Percentiles rank a stretch among this genome's conserved stretches.
Evolutionary conservation across 495 filamentous ascomycete genomes (phyloP).

Genomic region (Cetradonia linearis): DNA sequence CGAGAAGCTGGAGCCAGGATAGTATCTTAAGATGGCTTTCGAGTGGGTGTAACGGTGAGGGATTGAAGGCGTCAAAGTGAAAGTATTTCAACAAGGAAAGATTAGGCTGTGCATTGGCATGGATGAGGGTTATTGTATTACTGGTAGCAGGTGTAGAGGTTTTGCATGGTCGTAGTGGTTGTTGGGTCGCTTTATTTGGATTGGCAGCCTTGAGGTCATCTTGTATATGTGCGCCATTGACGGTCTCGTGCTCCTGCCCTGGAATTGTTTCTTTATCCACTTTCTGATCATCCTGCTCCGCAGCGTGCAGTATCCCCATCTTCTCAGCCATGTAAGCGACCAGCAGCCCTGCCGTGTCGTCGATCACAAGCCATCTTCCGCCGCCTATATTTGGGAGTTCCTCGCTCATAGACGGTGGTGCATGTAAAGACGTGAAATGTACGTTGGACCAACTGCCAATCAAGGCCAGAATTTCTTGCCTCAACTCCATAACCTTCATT

Average conservation of each 20-base stretch:
- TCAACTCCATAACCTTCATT: constrained; percentile 71
- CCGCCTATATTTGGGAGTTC: constrained; percentile 28
- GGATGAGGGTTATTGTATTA: constrained; percentile 82
- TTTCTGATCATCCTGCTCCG: constrained; percentile 33
- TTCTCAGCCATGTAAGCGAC: constrained; percentile 83
- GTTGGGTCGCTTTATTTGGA: not conserved
- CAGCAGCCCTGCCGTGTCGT: constrained; percentile 80
- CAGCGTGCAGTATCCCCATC: constrained; percentile 68
- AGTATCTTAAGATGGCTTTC: constrained; percentile 68
- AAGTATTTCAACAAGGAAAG: constrained; percentile 80
- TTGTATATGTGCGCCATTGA: constrained; percentile 1
- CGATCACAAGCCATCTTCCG: constrained; percentile 79
- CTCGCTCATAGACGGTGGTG: not conserved
- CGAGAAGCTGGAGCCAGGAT: constrained; percentile 81
- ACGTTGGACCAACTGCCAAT: constrained; percentile 57
- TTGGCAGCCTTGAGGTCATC: constrained; percentile 8
- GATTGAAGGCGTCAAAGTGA: constrained; percentile 59
- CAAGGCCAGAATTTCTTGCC: constrained; percentile 75
- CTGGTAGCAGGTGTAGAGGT: constrained; percentile 36
- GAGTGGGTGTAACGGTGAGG: constrained; percentile 65
- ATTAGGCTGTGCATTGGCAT: constrained; percentile 83
- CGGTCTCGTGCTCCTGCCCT: constrained; percentile 15
- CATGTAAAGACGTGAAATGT: constrained; percentile 33
- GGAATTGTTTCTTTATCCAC: constrained; percentile 16
- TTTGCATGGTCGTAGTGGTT: constrained; percentile 2